Conservation (phyloP, 768 basidiomycete genomes). For the Hericium coralloides region DNA sequence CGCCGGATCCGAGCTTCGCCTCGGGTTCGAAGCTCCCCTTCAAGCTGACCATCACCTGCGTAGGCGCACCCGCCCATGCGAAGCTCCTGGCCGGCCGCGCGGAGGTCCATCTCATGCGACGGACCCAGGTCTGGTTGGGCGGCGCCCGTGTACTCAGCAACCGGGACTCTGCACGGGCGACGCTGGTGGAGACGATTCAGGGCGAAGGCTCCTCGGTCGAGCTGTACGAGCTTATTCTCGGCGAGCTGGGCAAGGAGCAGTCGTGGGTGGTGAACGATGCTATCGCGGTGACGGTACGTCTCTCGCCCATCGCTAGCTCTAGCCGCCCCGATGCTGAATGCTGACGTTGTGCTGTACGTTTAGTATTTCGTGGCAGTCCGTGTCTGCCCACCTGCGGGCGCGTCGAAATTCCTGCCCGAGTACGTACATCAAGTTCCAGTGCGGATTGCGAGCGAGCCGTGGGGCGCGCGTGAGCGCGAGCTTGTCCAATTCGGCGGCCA, state of each 20-base stretch:
- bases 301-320: neutral
- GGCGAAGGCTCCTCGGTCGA: neutral
- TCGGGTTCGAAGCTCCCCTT: neutral
- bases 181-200: neutral
- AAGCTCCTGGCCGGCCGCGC: neutral
- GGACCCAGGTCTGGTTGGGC: neutral
- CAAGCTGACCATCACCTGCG: neutral
- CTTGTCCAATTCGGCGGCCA: slow-evolving; percentile 26
- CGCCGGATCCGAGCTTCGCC: neutral
- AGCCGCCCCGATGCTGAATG: neutral
- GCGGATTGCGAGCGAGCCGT: slow-evolving; percentile 30
- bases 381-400: neutral
- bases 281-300: neutral
- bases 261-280: slow-evolving; percentile 5
- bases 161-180: neutral
- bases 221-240: neutral
- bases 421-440: slow-evolving; percentile 28
- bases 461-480: slow-evolving; percentile 29
- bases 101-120: neutral
- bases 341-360: neutral
- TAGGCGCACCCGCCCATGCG: neutral
- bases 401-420: slow-evolving; percentile 19
- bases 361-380: neutral
- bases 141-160: neutral
- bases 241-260: neutral